These are phyloP conservation scores for Tolypocladium inflatum DNA, from an alignment of 2,329 filamentous ascomycete genomes.

Conservation along the genomic window DNA sequence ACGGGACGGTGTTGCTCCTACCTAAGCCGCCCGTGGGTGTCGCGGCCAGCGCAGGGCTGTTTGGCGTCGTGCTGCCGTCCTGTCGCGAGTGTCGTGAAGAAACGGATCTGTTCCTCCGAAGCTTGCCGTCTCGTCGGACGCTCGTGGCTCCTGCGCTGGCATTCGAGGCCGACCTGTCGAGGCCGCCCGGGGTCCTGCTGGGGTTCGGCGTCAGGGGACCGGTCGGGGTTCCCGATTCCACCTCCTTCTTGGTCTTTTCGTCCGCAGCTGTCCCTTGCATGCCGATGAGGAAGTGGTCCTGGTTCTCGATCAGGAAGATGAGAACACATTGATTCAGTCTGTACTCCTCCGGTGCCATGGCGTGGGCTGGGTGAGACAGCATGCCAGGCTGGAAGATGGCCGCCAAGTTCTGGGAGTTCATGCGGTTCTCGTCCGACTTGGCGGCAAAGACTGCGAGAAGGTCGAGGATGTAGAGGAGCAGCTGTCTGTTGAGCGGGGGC, in stretches of 20 bases:
- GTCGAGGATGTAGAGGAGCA: slow-evolving; percentile 92
- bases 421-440: slow-evolving; percentile 92
- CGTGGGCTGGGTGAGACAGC: slow-evolving; percentile 85
- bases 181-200: slow-evolving; percentile 38
- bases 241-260: slow-evolving; percentile 57
- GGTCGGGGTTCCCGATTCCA: slow-evolving; percentile 58
- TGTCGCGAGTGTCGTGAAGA: slow-evolving; percentile 79
- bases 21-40: slow-evolving; percentile 47
- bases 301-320: slow-evolving; percentile 96
- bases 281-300: slow-evolving; percentile 95
- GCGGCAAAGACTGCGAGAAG: slow-evolving; percentile 93
- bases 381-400: slow-evolving; percentile 97
- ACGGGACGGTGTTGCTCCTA: slow-evolving; percentile 85
- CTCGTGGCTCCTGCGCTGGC: slow-evolving; percentile 85
- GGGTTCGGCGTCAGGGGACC: slow-evolving; percentile 34
- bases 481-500: slow-evolving; percentile 83
- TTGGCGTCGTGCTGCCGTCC: slow-evolving; percentile 63
- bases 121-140: slow-evolving; percentile 66
- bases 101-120: slow-evolving; percentile 83
- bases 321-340: slow-evolving; percentile 92
- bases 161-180: slow-evolving; percentile 64
- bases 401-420: slow-evolving; percentile 89
- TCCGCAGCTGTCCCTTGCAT: slow-evolving; percentile 99
- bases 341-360: slow-evolving; percentile 93
- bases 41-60: slow-evolving; percentile 45